Percentiles rank a stretch among this genome's conserved stretches.
Conservation (phyloP, 768 basidiomycete genomes). For the Suillus fuscotomentosus region DNA sequence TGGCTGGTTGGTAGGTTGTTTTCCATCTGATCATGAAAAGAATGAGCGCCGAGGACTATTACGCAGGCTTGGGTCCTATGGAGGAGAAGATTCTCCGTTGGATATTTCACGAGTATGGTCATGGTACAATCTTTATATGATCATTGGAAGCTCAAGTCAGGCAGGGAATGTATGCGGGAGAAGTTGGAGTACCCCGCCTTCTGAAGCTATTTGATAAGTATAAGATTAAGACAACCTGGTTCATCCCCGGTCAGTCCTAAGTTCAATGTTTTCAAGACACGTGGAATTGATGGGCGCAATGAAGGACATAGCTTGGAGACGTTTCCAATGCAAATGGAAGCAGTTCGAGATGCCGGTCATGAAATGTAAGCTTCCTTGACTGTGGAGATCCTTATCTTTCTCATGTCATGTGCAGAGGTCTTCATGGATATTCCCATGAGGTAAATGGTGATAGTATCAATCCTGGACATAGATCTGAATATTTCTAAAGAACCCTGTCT, state of each 20-base stretch:
- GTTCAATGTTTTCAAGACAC: neutral
- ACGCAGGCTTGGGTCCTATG: slow-evolving; percentile 67
- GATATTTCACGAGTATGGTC: slow-evolving; percentile 60
- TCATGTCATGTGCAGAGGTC: slow-evolving; percentile 39
- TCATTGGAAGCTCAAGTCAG: neutral
- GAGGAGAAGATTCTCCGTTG: slow-evolving; percentile 67
- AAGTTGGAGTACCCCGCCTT: slow-evolving; percentile 67
- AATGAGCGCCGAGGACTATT: neutral
- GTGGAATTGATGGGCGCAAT: neutral
- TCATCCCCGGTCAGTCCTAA: slow-evolving; percentile 56
- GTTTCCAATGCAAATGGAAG: slow-evolving; percentile 67
- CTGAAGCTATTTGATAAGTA: slow-evolving; percentile 74
- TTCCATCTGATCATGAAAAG: neutral
- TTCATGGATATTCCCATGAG: slow-evolving; percentile 75
- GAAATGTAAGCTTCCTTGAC: slow-evolving; percentile 47
- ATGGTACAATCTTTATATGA: neutral
- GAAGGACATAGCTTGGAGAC: slow-evolving; percentile 72
- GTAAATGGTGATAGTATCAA: slow-evolving; percentile 21
- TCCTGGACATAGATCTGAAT: neutral
- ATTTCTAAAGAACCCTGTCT: slow-evolving; percentile 49
- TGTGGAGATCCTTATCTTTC: neutral
- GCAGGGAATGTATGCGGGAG: slow-evolving; percentile 71
- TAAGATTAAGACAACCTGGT: slow-evolving; percentile 69
- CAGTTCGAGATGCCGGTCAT: slow-evolving; percentile 70
- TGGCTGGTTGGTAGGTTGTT: slow-evolving; percentile 59